Base-by-base conservation (phyloP, 768 basidiomycete species). In the Serpula lacrymans region DNA sequence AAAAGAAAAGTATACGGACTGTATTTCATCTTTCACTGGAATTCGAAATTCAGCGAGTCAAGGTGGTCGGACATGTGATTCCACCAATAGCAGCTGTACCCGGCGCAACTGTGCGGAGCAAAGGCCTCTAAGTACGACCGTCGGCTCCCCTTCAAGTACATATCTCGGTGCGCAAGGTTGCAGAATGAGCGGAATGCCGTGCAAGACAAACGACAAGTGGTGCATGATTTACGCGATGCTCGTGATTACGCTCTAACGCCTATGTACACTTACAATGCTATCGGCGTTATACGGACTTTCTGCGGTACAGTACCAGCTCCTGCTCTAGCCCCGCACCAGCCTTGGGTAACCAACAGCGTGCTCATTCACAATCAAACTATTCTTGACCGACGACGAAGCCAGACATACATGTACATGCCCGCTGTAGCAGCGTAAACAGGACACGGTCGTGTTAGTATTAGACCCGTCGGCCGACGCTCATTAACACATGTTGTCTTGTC, bases 31-130 rank as follows among this genome's bases (percentile, higher is more conserved):
- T 12, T 22, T 55, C 51, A 46, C 32, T 48, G 25, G 22, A 14
- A 21, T 54, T 50, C 49, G 48, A 24, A 10, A 21, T 32, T 46
- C 49, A 43, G 48, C 39, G 47, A 2, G 21, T 12, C 34, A 14
- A 8, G 12, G 22, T 9, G 5, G 26, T 46, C 49, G 59, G 45
- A 53, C 74, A 75, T 74, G 73, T 76, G 74, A 74, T 75, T 68
- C 56, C 54, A 28, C 18, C 28, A 47, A 34, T 32, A 43, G 30
- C 42, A 49, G 23, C 37, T 50, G 49, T 47, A 30, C 48, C 23
- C 33, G 25, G 12, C 37, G 25, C 38, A 27, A 9, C 18, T 14
- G 21, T 14, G 27, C 24, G 36, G 20, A 18, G 13, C 17, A 32
- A 34, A 37, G 25, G 21, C 33, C 43, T 38, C 41, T 25, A n/a